A percentile compares a stretch with the other conserved stretches of the same genome.
Evolutionary conservation across 768 basidiomycete species (phyloP).

Genomic region (Phylloporus rhodoxanthus): DNA sequence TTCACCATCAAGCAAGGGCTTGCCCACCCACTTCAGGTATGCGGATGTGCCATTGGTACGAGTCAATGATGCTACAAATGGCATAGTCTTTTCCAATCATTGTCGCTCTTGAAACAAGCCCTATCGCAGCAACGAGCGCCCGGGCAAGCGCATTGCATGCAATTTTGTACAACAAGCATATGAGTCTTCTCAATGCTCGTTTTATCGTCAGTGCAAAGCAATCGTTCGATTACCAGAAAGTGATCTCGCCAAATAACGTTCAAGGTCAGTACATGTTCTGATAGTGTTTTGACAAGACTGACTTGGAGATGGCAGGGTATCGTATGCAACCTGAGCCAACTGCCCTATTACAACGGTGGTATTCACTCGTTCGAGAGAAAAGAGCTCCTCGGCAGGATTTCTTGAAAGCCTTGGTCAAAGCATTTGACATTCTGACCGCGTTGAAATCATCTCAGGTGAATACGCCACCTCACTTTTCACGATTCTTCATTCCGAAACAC

Average conservation of each 20-base stretch:
- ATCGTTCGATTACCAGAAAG: conserved; percentile 80
- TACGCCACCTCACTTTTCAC: not conserved
- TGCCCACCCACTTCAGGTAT: conserved; percentile 86
- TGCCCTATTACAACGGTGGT: conserved; percentile 87
- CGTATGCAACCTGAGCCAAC: conserved; percentile 56
- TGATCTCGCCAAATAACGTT: conserved; percentile 40
- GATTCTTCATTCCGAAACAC: not conserved
- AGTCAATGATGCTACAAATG: not conserved
- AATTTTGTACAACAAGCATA: conserved; percentile 81
- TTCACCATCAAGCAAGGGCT: conserved; percentile 95
- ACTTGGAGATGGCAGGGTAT: conserved; percentile 44
- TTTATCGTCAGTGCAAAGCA: conserved; percentile 74
- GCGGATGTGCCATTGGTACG: conserved; percentile 13
- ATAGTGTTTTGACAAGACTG: not conserved
- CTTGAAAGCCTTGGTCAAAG: conserved; percentile 72
- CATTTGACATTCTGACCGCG: conserved; percentile 67
- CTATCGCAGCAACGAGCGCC: conserved; percentile 50
- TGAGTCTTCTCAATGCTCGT: conserved; percentile 81
- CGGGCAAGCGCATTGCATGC: conserved; percentile 79
- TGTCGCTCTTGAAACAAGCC: conserved; percentile 87
- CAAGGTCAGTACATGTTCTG: conserved; percentile 41
- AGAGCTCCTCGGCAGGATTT: conserved; percentile 82
- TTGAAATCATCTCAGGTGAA: conserved; percentile 54
- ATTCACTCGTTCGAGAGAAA: conserved; percentile 86
- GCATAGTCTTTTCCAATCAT: conserved; percentile 83